Evolutionary conservation across 2,329 filamentous ascomycete genomes (phyloP).

Genomic region (Sporothrix mexicana): DNA sequence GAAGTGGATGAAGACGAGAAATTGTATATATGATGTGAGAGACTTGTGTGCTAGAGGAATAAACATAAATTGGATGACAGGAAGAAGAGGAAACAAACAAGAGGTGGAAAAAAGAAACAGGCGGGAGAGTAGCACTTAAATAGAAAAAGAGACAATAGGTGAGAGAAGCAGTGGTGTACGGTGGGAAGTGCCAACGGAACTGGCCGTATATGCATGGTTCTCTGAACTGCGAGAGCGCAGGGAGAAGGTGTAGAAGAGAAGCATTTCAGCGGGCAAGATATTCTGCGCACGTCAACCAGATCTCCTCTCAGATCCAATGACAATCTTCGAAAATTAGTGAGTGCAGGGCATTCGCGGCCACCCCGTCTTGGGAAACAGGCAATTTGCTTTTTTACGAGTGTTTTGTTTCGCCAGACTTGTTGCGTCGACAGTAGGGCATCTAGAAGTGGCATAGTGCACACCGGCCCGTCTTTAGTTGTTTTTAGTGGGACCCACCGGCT

Average conservation of each 20-base stretch:
- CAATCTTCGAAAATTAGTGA: neutral
- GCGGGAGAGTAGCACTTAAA: neutral
- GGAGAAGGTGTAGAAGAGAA: neutral
- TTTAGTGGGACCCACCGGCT: neutral
- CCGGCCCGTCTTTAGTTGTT: neutral
- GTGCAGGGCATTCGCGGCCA: neutral
- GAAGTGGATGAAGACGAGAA: neutral
- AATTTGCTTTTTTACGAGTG: neutral
- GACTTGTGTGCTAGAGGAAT: neutral
- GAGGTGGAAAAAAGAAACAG: neutral
- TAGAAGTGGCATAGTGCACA: neutral
- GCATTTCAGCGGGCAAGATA: neutral
- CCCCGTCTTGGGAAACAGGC: neutral
- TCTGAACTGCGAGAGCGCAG: neutral
- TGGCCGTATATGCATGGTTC: neutral
- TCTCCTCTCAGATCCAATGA: neutral
- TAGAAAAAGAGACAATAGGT: neutral
- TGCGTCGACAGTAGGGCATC: too few species aligned
- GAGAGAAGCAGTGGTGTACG: neutral
- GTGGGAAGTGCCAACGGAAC: neutral
- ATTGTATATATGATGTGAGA: neutral
- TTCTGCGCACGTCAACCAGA: neutral
- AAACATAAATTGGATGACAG: neutral
- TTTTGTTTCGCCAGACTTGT: neutral
- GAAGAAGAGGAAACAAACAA: neutral